Base-by-base conservation (phyloP, 768 basidiomycete species). In the Mycena epipterygia region DNA sequence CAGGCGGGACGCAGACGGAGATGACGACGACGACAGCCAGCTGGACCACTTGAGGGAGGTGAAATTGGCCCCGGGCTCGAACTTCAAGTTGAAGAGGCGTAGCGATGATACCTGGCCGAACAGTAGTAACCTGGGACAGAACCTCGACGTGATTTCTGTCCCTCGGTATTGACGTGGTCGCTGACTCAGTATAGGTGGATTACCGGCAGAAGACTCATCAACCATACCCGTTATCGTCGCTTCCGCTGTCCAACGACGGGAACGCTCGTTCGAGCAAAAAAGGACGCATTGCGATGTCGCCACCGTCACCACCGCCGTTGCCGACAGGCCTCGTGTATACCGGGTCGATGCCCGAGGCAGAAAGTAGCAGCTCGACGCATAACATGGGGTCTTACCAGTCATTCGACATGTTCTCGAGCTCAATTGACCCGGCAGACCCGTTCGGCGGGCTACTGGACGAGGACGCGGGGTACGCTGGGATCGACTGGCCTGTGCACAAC, bases 1-100 rank as follows among this genome's bases (percentile, higher is more conserved):
- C 23, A 79, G 78, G 73, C 73, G 76, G 29, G 79, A 80, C 33
- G 81, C 78, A 23, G 61, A 74, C 21, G 81, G 59, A 1, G 81
- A 80, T 13, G 76, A 61, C 4, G 75, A 75, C 55, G 78, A 76
- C 11, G 80, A 75, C 13, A 79, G 75, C 1, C 80, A 75, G 46
- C 79, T 76, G 12, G n/a, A n/a, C n/a, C n/a, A n/a, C n/a, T n/a
- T n/a, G 80, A 78, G 13, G 79, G 79, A n/a, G 79, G 77, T 4
- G 76, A 75, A 33, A 67, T 67, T n/a, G n/a, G n/a, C 69, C 7
- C 33, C 71, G 7, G 70, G 68, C 33, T 55, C 69, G 27, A 73
- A n/a, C n/a, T n/a, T n/a, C n/a, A n/a, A n/a, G n/a, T n/a, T n/a
- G n/a, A n/a, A 73, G 60, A 46, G 72, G 8, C 60, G 69, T 48